These are phyloP conservation scores for Haematococcus sp. DNA, from an alignment of 139 green algal species.

Conservation along the genomic window DNA sequence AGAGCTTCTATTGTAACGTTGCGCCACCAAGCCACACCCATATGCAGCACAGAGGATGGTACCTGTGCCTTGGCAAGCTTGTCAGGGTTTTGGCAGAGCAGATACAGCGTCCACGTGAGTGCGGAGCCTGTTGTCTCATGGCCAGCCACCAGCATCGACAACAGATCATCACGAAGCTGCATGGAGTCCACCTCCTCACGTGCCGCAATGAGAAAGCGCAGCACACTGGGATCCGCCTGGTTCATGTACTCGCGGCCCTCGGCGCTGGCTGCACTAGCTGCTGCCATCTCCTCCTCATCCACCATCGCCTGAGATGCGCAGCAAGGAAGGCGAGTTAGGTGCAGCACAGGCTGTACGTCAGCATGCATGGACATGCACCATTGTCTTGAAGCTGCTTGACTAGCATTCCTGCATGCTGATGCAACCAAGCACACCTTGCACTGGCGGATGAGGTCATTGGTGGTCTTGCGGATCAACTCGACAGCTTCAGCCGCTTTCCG, in stretches of 20 bases:
- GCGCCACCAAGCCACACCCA: too few relatives aligned
- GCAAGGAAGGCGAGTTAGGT: not conserved
- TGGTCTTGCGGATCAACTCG: slow-evolving; percentile 86
- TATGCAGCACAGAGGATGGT: too few relatives aligned
- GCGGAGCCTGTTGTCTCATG: slow-evolving; percentile 98
- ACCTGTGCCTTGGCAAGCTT: slow-evolving; percentile 76
- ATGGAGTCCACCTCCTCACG: slow-evolving; percentile 82
- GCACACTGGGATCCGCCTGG: slow-evolving; percentile 84
- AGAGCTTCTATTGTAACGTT: too few relatives aligned
- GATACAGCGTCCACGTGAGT: slow-evolving; percentile 97
- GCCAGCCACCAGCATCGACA: slow-evolving; percentile 98
- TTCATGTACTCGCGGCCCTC: slow-evolving; percentile 85
- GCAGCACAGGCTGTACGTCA: not conserved
- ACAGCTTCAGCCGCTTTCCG: slow-evolving; percentile 75
- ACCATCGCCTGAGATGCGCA: slow-evolving; percentile 81
- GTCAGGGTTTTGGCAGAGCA: slow-evolving; percentile 85
- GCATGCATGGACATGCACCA: not conserved
- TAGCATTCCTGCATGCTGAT: not conserved
- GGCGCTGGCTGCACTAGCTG: slow-evolving; percentile 14
- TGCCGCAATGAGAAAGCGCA: slow-evolving; percentile 94
- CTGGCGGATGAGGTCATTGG: slow-evolving; percentile 86
- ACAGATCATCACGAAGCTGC: slow-evolving; percentile 96
- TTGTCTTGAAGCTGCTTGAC: not conserved
- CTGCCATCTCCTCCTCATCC: slow-evolving; percentile 80
- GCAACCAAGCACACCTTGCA: slow-evolving; percentile 48